phyloP scores from a whole-genome alignment of 805 yeast genomes.

The Candida dendrica region DNA sequence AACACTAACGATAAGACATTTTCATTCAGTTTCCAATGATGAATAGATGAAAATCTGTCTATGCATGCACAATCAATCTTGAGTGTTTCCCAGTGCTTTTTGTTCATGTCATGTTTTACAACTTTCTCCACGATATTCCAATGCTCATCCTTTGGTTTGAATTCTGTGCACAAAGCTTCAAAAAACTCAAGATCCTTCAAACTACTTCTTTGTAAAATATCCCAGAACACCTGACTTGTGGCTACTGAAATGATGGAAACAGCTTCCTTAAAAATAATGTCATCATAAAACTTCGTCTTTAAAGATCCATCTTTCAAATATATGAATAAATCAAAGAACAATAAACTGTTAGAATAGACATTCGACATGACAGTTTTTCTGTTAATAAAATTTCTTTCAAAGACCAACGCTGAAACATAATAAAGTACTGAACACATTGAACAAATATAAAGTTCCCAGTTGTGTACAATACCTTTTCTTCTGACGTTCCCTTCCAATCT shows the following conservation, averaged over 20 bases:
- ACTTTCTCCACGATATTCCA: conserved; percentile 8
- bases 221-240: conserved; percentile 9
- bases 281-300: conserved; percentile 5
- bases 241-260: conserved; percentile 10
- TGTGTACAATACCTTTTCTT: conserved; percentile 12
- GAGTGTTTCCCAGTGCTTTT: neutral
- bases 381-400: conserved; percentile 7
- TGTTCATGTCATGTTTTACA: neutral
- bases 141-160: neutral
- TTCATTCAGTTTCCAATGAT: conserved; percentile 12
- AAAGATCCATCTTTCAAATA: conserved; percentile 7
- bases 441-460: conserved; percentile 13
- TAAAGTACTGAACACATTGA: conserved; percentile 13
- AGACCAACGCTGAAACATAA: conserved; percentile 6
- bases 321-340: conserved; percentile 11
- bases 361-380: neutral
- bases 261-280: conserved; percentile 11
- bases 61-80: conserved; percentile 5
- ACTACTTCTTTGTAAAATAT: conserved; percentile 1
- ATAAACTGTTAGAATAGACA: neutral
- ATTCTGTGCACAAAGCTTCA: conserved; percentile 6
- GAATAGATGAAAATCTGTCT: conserved; percentile 2
- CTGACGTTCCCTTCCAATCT: conserved; percentile 12
- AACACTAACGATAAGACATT: conserved; percentile 8
- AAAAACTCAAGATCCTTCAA: conserved; percentile 11